Evolutionary conservation across 352 stramenopile genomes (phyloP).

Genomic region (Globisporangium camurandrum): DNA sequence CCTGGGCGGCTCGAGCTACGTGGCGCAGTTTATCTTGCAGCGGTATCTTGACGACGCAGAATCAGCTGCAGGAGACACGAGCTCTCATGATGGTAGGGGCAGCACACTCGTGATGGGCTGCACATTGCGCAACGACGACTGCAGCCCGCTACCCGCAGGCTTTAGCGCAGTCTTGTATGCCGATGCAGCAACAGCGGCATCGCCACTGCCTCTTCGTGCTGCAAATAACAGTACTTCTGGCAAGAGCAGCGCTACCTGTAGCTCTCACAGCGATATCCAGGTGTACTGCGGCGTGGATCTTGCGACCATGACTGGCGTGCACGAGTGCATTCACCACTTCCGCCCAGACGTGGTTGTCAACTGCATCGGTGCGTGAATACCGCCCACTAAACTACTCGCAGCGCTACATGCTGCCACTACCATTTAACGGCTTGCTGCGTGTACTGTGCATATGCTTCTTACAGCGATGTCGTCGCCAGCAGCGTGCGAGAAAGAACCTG

Average conservation of each 20-base stretch:
- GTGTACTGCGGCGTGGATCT: conserved; percentile 43
- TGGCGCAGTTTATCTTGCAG: conserved; percentile 54
- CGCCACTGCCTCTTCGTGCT: background rate
- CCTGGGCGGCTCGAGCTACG: conserved; percentile 52
- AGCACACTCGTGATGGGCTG: conserved; percentile 19
- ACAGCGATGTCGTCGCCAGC: conserved; percentile 51
- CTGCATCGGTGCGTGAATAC: conserved; percentile 42
- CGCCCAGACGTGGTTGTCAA: conserved; percentile 41
- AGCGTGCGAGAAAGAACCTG: conserved; percentile 40
- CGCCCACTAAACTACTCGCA: too few species aligned
- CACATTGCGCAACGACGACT: conserved; percentile 21
- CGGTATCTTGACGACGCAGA: conserved; percentile 7
- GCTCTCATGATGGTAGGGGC: background rate
- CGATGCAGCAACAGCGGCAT: background rate
- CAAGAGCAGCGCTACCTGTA: too few species aligned
- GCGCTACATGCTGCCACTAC: background rate
- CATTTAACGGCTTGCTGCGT: background rate
- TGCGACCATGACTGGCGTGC: conserved; percentile 17
- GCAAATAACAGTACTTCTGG: too few species aligned
- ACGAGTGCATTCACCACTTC: conserved; percentile 29
- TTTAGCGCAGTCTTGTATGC: conserved; percentile 14
- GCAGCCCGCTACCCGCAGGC: conserved; percentile 16
- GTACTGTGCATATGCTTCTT: background rate
- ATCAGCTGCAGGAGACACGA: background rate
- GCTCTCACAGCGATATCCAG: conserved; percentile 10